These are phyloP conservation scores for Kingdonia uniflora DNA, from an alignment of 164 flowering plant species.

Conservation along the genomic window DNA sequence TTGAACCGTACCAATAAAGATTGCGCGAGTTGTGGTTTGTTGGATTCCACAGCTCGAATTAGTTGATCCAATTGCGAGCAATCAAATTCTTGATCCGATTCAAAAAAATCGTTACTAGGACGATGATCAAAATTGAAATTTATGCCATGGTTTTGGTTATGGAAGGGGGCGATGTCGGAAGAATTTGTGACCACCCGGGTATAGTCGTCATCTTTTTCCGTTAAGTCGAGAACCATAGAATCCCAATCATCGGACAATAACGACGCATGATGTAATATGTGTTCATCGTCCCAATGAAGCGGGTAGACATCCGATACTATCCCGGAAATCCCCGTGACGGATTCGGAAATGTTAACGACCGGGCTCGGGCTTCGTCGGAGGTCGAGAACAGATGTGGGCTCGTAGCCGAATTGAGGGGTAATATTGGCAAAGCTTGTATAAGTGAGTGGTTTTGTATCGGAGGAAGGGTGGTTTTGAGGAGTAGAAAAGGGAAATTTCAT, in stretches of 20 bases:
- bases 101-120: too few relatives aligned
- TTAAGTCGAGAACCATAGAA: slow-evolving; percentile 47
- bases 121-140: too few relatives aligned
- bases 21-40: slow-evolving; percentile 58
- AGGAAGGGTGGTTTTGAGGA: not conserved
- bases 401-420: slow-evolving; percentile 28
- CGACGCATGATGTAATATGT: slow-evolving; percentile 10
- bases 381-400: slow-evolving; percentile 85
- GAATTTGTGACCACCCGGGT: slow-evolving; percentile 10
- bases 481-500: slow-evolving; percentile 2
- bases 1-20: slow-evolving; percentile 82
- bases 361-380: slow-evolving; percentile 69
- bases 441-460: slow-evolving; percentile 1
- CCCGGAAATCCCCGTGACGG: slow-evolving; percentile 14
- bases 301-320: slow-evolving; percentile 17
- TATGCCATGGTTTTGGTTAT: slow-evolving; percentile 4
- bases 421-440: not conserved
- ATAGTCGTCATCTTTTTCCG: slow-evolving; percentile 43
- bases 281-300: slow-evolving; percentile 25
- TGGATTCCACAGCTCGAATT: slow-evolving; percentile 55
- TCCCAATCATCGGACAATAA: slow-evolving; percentile 59
- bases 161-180: slow-evolving; percentile 17
- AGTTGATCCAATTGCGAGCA: slow-evolving; percentile 43
- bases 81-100: slow-evolving; percentile 27
- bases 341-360: slow-evolving; percentile 14